These are phyloP conservation scores for Amanita inopinata DNA, from an alignment of 768 basidiomycete genomes.

Conservation along the genomic window DNA sequence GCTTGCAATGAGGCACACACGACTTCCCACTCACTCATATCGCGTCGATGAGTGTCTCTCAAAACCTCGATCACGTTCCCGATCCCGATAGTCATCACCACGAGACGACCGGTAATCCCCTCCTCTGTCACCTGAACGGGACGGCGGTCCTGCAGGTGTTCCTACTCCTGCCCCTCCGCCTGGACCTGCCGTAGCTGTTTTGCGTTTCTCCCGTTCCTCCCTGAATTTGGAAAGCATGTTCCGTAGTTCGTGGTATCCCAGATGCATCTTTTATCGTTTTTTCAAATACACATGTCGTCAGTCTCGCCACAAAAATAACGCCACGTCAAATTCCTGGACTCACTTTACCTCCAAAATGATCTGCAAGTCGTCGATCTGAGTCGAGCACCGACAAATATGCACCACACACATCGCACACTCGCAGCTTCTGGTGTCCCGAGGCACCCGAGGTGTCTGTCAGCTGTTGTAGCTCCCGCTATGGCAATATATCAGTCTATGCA, in stretches of 20 bases:
- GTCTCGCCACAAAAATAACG: conserved; percentile 17
- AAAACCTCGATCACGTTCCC: conserved; percentile 54
- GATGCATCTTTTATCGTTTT: conserved; percentile 69
- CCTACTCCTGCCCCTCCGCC: conserved; percentile 22
- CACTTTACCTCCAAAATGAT: conserved; percentile 99
- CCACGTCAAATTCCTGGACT: conserved; percentile 20
- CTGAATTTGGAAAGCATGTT: conserved; percentile 88
- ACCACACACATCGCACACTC: conserved; percentile 99
- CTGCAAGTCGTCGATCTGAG: conserved; percentile 95
- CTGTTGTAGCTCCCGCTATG: conserved; percentile 85
- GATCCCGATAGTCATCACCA: conserved; percentile 58
- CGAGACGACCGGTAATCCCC: conserved; percentile 51
- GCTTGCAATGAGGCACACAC: conserved; percentile 16
- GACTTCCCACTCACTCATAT: conserved; percentile 51
- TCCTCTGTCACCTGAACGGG: conserved; percentile 27
- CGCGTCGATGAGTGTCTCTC: conserved; percentile 62
- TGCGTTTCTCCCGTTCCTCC: conserved; percentile 82
- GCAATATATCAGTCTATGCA: conserved; percentile 11
- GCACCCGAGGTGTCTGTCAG: conserved; percentile 97
- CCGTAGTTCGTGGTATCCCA: conserved; percentile 96
- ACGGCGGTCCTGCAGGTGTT: conserved; percentile 31
- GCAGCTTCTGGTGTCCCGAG: conserved; percentile 98
- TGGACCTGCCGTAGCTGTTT: conserved; percentile 39
- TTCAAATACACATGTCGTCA: conserved; percentile 18
- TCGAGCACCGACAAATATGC: conserved; percentile 98